Evolutionary conservation across 331 rosid genomes (phyloP).

Genomic region (Malus hybrid): DNA sequence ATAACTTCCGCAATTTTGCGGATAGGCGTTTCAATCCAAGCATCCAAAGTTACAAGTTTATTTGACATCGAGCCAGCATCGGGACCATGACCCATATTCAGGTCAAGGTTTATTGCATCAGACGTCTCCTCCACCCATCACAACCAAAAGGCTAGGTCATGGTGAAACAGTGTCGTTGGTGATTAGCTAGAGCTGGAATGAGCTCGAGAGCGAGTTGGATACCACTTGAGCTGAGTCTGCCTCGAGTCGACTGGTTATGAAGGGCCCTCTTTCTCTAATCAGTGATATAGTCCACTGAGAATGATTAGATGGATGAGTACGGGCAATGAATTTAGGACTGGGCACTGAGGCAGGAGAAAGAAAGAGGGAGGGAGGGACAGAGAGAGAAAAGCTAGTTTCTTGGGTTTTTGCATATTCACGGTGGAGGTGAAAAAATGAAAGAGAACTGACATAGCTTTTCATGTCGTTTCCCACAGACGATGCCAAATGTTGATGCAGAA

Average conservation of each 20-base stretch:
- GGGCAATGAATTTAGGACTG: too few relatives aligned
- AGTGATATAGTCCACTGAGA: slow-evolving; percentile 20
- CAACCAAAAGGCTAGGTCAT: slow-evolving; percentile 25
- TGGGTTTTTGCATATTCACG: too few relatives aligned
- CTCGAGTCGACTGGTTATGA: slow-evolving; percentile 15
- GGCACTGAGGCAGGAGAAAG: too few relatives aligned
- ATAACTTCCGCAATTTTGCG: too few relatives aligned
- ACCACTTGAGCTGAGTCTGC: neutral
- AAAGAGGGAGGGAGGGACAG: too few relatives aligned
- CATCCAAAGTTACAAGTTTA: slow-evolving; percentile 17
- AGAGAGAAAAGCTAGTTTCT: too few relatives aligned
- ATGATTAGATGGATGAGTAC: too few relatives aligned
- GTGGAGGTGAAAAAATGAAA: too few relatives aligned
- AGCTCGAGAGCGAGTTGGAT: neutral
- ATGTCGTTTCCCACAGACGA: too few relatives aligned
- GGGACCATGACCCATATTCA: slow-evolving; percentile 83
- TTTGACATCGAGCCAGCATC: slow-evolving; percentile 34
- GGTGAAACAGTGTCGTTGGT: slow-evolving; percentile 7
- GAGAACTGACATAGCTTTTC: too few relatives aligned
- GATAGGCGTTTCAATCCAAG: too few relatives aligned
- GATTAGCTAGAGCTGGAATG: slow-evolving; percentile 13
- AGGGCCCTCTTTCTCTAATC: slow-evolving; percentile 2
- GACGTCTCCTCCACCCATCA: slow-evolving; percentile 74
- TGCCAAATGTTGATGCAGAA: too few relatives aligned
- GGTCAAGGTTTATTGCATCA: slow-evolving; percentile 86